These are phyloP conservation scores for Pseudogymnoascus verrucosus DNA, from an alignment of 2,329 filamentous ascomycete genomes.

Conservation along the genomic window DNA sequence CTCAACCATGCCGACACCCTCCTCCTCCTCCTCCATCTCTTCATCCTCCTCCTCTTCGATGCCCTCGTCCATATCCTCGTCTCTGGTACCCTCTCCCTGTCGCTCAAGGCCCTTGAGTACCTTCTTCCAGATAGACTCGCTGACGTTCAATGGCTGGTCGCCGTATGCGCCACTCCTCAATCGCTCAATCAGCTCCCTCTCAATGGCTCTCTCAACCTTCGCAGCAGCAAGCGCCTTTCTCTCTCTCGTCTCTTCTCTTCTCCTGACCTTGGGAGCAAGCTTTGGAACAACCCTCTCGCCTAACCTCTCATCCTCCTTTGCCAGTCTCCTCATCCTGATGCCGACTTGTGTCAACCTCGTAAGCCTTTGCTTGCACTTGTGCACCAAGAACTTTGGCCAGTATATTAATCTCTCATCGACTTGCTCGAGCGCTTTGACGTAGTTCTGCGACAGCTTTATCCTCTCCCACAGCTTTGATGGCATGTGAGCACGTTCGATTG, in stretches of 20 bases:
- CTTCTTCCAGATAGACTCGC: slow-evolving; percentile 94
- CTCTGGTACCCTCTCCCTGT: slow-evolving; percentile 71
- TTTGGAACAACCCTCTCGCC: slow-evolving; percentile 85
- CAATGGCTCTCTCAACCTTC: slow-evolving; percentile 92
- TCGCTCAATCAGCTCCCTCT: slow-evolving; percentile 87
- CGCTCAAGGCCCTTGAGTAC: slow-evolving; percentile 85
- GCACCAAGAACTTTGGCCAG: slow-evolving; percentile 86
- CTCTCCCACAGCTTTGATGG: slow-evolving; percentile 92
- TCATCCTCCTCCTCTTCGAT: slow-evolving; percentile 70
- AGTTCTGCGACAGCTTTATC: slow-evolving; percentile 84
- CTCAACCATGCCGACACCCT: slow-evolving; percentile 69
- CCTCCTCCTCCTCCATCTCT: slow-evolving; percentile 58
- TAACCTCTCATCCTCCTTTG: slow-evolving; percentile 79
- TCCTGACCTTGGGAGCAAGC: slow-evolving; percentile 80
- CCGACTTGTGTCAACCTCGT: slow-evolving; percentile 88
- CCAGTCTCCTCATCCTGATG: slow-evolving; percentile 70
- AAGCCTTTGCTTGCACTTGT: slow-evolving; percentile 94
- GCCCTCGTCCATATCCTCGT: slow-evolving; percentile 83
- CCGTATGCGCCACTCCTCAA: slow-evolving; percentile 89
- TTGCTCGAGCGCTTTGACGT: slow-evolving; percentile 78
- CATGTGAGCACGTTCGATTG: slow-evolving; percentile 78
- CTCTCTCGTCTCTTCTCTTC: slow-evolving; percentile 67
- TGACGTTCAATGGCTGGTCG: slow-evolving; percentile 88
- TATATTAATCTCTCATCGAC: slow-evolving; percentile 82
- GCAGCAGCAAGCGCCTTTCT: slow-evolving; percentile 73